phyloP scores from a whole-genome alignment of 768 basidiomycete species.

The Termitomyces sp. region DNA sequence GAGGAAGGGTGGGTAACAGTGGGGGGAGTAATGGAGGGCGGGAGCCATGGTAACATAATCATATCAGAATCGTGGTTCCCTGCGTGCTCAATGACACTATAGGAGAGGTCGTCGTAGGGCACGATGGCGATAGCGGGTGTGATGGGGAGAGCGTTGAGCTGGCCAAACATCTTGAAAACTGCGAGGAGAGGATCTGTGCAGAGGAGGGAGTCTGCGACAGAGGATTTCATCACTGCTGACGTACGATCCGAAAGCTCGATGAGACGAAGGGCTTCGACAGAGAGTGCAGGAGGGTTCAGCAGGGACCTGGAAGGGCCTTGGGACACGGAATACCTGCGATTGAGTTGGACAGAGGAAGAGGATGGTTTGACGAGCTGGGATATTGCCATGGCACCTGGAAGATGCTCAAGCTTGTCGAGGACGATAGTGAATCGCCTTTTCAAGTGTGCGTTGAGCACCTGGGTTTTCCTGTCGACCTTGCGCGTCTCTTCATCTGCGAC shows the following conservation, averaged over 20 bases:
- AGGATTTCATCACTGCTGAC: slow-evolving; percentile 85
- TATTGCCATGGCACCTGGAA: slow-evolving; percentile 88
- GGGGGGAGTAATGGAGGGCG: slow-evolving; percentile 27
- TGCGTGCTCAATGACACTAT: slow-evolving; percentile 69
- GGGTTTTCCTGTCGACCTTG: slow-evolving; percentile 9
- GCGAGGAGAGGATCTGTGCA: slow-evolving; percentile 70
- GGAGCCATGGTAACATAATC: slow-evolving; percentile 81
- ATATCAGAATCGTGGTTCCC: slow-evolving; percentile 58
- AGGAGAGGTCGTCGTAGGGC: slow-evolving; percentile 68
- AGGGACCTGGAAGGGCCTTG: background rate
- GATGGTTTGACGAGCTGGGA: slow-evolving; percentile 71
- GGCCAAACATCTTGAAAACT: slow-evolving; percentile 75
- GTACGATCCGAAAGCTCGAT: slow-evolving; percentile 86
- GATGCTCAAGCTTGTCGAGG: slow-evolving; percentile 85
- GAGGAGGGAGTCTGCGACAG: slow-evolving; percentile 62
- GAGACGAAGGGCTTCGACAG: slow-evolving; percentile 77
- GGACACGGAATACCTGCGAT: slow-evolving; percentile 15
- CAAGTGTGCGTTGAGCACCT: slow-evolving; percentile 2
- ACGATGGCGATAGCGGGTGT: slow-evolving; percentile 71
- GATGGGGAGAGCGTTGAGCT: slow-evolving; percentile 65
- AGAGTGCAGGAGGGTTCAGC: slow-evolving; percentile 28
- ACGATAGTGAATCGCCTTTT: slow-evolving; percentile 70
- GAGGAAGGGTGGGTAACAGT: background rate
- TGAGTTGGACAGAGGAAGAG: slow-evolving; percentile 2
- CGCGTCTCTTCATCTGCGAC: slow-evolving; percentile 36